Evolutionary conservation across 2,329 filamentous ascomycete species (phyloP).

Genomic region (Colletotrichum lindemuthianum): DNA sequence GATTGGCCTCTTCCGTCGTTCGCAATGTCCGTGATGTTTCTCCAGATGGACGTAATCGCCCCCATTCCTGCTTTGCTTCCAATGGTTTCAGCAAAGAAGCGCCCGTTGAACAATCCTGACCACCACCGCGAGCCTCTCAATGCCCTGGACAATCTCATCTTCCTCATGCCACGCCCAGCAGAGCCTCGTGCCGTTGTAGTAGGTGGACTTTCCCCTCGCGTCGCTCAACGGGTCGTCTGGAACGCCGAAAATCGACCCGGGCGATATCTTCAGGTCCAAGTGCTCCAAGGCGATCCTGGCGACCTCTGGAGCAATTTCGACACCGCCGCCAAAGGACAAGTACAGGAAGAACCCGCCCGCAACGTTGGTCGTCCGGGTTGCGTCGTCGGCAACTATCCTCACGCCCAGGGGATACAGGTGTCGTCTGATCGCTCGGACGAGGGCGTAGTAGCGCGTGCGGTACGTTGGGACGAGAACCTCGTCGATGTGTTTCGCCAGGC

Average conservation of each 20-base stretch:
- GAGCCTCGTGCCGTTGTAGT: conserved; percentile 61
- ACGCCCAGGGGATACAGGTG: background rate
- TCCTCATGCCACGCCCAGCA: conserved; percentile 80
- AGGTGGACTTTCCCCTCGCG: conserved; percentile 35
- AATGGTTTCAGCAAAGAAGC: background rate
- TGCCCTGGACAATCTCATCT: conserved; percentile 72
- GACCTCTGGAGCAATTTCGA: conserved; percentile 56
- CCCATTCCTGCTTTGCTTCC: no score
- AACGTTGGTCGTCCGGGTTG: background rate
- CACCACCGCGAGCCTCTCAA: conserved; percentile 64
- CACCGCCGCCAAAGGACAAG: conserved; percentile 60
- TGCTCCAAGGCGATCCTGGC: conserved; percentile 57
- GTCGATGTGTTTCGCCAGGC: conserved; percentile 56
- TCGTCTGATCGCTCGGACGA: conserved; percentile 4
- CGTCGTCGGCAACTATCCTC: conserved; percentile 50
- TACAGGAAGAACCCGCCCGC: conserved; percentile 74
- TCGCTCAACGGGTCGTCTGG: conserved; percentile 44
- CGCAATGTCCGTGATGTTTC: no score
- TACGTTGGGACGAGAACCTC: conserved; percentile 49
- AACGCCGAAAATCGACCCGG: conserved; percentile 65
- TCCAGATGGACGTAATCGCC: no score
- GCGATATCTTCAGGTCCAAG: conserved; percentile 64
- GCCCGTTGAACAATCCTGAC: background rate
- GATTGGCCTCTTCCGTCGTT: no score
- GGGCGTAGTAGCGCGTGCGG: background rate